Percentiles rank a stretch among this genome's conserved stretches.
phyloP scores from a whole-genome alignment of 2,329 filamentous ascomycete genomes.

The Meredithiella fracta region DNA sequence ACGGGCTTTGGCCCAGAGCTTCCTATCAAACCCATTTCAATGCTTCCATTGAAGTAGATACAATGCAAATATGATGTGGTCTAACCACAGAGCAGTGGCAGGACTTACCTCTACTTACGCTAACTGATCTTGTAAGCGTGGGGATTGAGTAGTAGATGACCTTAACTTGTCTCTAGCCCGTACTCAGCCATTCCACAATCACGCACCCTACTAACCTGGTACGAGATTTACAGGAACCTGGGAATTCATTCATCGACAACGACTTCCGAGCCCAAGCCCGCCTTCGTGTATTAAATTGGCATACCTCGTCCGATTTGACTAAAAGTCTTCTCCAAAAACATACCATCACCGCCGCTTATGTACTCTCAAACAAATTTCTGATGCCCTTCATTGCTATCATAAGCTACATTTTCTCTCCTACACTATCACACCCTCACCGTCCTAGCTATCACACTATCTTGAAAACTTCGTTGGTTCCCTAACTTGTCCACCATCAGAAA shows the following conservation, averaged over 20 bases:
- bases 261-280: neutral
- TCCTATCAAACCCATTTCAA: neutral
- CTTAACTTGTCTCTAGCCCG: neutral
- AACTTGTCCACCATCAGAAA: too few relatives aligned
- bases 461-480: too few relatives aligned
- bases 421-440: neutral
- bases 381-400: neutral
- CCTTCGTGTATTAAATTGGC: too few relatives aligned
- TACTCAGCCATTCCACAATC: neutral
- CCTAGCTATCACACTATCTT: neutral
- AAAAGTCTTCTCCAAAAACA: too few relatives aligned
- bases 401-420: neutral
- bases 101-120: too few relatives aligned
- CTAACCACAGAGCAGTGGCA: neutral
- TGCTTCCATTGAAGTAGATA: neutral
- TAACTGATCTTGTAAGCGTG: neutral
- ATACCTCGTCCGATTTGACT: too few relatives aligned
- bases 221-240: neutral
- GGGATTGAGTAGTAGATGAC: neutral
- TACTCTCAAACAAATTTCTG: neutral
- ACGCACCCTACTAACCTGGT: neutral
- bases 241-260: neutral
- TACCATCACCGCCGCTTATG: too few relatives aligned
- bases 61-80: neutral
- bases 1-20: neutral